Evolutionary conservation across 768 basidiomycete genomes (phyloP).

Genomic region (Lentinula aciculospora): DNA sequence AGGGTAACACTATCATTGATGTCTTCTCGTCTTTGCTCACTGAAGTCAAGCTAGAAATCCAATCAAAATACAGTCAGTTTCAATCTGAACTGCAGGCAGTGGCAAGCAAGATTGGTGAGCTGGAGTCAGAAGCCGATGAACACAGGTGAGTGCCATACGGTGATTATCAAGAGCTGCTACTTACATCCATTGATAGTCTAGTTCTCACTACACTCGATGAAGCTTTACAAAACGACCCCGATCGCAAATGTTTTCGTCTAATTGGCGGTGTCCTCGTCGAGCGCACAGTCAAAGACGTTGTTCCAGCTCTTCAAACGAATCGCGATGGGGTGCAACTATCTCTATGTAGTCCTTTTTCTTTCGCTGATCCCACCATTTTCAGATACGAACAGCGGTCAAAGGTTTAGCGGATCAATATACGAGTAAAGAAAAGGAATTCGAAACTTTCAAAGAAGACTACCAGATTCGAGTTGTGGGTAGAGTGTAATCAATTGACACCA

Average conservation of each 20-base stretch:
- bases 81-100: slow-evolving; percentile 90
- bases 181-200: slow-evolving; percentile 43
- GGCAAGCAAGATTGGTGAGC: slow-evolving; percentile 91
- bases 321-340: slow-evolving; percentile 63
- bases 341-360: slow-evolving; percentile 6
- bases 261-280: slow-evolving; percentile 96
- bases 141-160: slow-evolving; percentile 82
- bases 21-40: slow-evolving; percentile 20
- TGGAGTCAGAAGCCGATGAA: slow-evolving; percentile 95
- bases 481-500: not conserved
- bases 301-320: slow-evolving; percentile 87
- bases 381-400: slow-evolving; percentile 82
- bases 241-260: slow-evolving; percentile 93
- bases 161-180: not conserved
- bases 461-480: slow-evolving; percentile 55
- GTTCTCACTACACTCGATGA: slow-evolving; percentile 87
- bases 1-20: slow-evolving; percentile 44
- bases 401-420: slow-evolving; percentile 85
- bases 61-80: slow-evolving; percentile 73
- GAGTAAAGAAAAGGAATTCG: slow-evolving; percentile 79
- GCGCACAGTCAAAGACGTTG: slow-evolving; percentile 91
- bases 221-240: slow-evolving; percentile 73
- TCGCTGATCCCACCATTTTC: slow-evolving; percentile 14
- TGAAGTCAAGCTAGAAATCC: slow-evolving; percentile 69
- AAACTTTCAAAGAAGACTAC: slow-evolving; percentile 72